Evolutionary conservation across 768 basidiomycete species (phyloP).

Genomic region (Sporobolomyces roseus): DNA sequence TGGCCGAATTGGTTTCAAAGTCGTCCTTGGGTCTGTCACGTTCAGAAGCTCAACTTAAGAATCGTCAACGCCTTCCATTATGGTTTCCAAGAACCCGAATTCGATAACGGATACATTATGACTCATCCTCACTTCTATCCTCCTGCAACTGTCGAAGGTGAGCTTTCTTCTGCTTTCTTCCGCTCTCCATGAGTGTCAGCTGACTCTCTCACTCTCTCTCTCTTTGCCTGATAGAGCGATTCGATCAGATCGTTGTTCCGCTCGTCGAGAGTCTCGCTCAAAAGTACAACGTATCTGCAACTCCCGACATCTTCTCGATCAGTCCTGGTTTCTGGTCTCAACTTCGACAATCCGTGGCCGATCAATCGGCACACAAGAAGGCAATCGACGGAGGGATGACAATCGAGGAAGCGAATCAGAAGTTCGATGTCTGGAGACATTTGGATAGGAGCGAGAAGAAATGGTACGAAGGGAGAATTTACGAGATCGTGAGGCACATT

Average conservation of each 20-base stretch:
- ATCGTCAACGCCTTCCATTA: constrained; percentile 40
- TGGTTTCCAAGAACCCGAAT: constrained; percentile 24
- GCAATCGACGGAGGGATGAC: background rate
- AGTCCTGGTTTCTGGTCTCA: constrained; percentile 32
- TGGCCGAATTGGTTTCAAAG: constrained; percentile 23
- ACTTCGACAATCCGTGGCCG: constrained; percentile 22
- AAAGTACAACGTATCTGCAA: constrained; percentile 3
- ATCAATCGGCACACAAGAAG: background rate
- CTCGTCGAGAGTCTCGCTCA: constrained; percentile 11
- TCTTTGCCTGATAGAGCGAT: constrained; percentile 15
- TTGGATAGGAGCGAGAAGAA: background rate
- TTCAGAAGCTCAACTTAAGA: constrained; percentile 16
- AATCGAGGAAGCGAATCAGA: background rate
- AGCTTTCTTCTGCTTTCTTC: background rate
- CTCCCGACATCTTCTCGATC: constrained; percentile 29
- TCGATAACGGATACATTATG: constrained; percentile 10
- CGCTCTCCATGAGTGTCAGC: background rate
- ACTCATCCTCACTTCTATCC: constrained; percentile 32
- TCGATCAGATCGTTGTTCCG: constrained; percentile 31
- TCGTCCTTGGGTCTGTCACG: constrained; percentile 25
- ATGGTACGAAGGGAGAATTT: constrained; percentile 22
- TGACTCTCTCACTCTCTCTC: too few relatives aligned
- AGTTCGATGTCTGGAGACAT: constrained; percentile 17
- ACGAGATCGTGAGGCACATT: constrained; percentile 10
- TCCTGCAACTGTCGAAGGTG: constrained; percentile 27